Evolutionary conservation across 148 eudicot genomes (phyloP), one percentile per base, ranked within the genome.

Genomic region (Fagopyrum esculentum): DNA sequence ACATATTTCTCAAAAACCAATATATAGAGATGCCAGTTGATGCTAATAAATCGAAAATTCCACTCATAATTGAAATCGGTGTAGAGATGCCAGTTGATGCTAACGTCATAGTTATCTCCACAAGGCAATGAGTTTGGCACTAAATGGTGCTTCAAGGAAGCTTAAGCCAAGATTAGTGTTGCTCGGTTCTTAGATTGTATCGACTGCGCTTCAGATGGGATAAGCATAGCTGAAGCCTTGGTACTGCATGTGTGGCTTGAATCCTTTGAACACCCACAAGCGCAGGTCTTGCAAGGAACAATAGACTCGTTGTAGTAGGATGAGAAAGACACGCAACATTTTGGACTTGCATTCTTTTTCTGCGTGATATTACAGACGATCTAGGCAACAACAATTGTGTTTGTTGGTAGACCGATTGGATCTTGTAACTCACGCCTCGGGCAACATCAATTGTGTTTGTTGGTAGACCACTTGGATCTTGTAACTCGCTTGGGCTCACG

Each of bases 281-380:
- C 95, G 56, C 95, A 90, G 0, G 95, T 88, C 40, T 78, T 85
- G 74, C 92, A 90, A 0, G 95, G 95, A 40, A 90, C 52, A 0
- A 83, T 82, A 3, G 95, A 88, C 4, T 90, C 90, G 45, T 83
- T 82, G 75, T 71, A 82, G 76, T 83, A 90, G 0, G 95, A 63
- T 0, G 95, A 88, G 81, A 88, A 90, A 0, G 95, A 85, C 9
- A 90, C 95, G 4, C 95, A 88, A 22, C 95, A 90, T 55, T 76
- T 84, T 1, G 92, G 90, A 8, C 71, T 80, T 47, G 77, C 80
- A 3, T 49, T 8, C 43, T 74, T 78, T 6, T 76, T 10, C 5
- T 19, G 56, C 0, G 89, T 82, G 5, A 78, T 82, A 74, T 88
- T 88, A 57, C 95, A 90, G 17, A 81, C 86, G 0, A 90, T 83